Conservation (phyloP, 78 protist genomes). For the Planoprotostelium fungivorum region DNA sequence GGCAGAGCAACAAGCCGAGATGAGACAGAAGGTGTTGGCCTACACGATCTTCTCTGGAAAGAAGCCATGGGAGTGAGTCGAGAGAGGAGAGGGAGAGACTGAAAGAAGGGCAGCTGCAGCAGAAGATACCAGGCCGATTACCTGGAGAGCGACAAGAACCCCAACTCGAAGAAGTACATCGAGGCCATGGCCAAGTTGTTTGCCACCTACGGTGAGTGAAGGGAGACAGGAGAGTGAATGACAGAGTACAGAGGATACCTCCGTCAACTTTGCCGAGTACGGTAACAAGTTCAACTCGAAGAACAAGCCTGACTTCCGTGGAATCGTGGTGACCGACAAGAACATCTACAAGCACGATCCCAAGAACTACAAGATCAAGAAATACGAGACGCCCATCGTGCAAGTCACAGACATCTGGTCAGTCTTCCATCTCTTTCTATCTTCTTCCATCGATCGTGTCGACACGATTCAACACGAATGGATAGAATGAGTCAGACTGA, state of each 20-base stretch:
- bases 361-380: constrained; percentile 59
- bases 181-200: constrained; percentile 51
- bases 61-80: constrained; percentile 37
- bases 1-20: constrained; percentile 22
- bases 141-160: constrained; percentile 46
- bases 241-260: constrained; percentile 11
- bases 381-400: constrained; percentile 61
- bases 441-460: too few relatives aligned
- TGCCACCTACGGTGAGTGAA: constrained; percentile 32
- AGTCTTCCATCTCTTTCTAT: neutral
- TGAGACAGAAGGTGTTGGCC: constrained; percentile 66
- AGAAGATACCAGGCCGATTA: constrained; percentile 56
- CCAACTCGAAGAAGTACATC: constrained; percentile 44
- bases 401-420: constrained; percentile 31
- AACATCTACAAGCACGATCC: constrained; percentile 71
- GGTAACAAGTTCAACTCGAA: constrained; percentile 65
- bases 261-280: constrained; percentile 67
- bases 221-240: neutral
- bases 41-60: constrained; percentile 30
- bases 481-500: neutral
- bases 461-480: neutral
- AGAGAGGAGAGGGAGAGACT: neutral
- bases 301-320: constrained; percentile 57
- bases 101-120: neutral
- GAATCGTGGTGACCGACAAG: constrained; percentile 59